phyloP scores from a whole-genome alignment of 495 filamentous ascomycete species.

The Neurospora tetrasperma region DNA sequence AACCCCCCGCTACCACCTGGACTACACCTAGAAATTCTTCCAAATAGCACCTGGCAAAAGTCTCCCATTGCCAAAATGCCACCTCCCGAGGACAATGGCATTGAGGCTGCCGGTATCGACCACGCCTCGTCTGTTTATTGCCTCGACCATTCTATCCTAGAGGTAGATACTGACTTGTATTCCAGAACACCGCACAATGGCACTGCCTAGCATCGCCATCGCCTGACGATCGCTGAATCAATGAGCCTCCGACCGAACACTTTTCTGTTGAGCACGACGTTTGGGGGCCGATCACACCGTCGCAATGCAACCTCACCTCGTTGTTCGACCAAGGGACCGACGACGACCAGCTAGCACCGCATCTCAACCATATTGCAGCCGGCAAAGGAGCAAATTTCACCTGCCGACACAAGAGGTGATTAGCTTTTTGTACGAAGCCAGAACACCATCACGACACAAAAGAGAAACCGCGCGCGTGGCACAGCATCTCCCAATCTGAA shows the following conservation, averaged over 20 bases:
- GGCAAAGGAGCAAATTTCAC: background rate
- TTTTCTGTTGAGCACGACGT: background rate
- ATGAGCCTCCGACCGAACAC: background rate
- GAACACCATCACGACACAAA: background rate
- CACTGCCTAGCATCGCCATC: background rate
- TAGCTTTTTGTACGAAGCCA: background rate
- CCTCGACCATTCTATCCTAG: background rate
- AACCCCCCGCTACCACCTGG: background rate
- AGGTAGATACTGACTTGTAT: background rate
- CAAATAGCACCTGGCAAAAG: background rate
- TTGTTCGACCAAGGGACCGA: background rate
- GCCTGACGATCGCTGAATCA: background rate
- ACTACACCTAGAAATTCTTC: too few species aligned
- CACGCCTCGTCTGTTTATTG: background rate
- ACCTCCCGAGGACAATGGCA: background rate
- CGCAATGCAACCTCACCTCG: background rate
- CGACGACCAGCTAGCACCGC: background rate
- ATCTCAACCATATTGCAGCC: background rate
- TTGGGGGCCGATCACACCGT: background rate
- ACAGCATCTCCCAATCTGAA: constrained; percentile 1
- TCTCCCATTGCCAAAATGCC: background rate
- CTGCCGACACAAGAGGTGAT: background rate
- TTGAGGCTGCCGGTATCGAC: background rate
- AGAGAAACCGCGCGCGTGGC: constrained; percentile 1
- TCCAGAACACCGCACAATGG: background rate